A percentile compares a stretch with the other conserved stretches of the same genome.
These are phyloP conservation scores for Chrysanthemum lavandulifolium DNA, from an alignment of 129 eudicot species.

Conservation along the genomic window DNA sequence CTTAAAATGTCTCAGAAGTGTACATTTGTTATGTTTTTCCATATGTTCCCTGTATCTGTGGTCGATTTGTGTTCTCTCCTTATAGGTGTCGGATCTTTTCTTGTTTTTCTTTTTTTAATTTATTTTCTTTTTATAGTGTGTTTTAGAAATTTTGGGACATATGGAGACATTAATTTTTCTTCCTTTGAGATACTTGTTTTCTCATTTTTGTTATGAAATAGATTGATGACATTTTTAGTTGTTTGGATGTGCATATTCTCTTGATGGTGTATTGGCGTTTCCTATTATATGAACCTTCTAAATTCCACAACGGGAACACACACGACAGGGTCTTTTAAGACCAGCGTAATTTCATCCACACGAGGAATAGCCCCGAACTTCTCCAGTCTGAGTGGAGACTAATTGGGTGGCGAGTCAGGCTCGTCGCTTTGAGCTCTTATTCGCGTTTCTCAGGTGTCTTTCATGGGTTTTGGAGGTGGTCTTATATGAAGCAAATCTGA, in stretches of 20 bases:
- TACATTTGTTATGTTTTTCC: conserved; percentile 31
- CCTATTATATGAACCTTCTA: too few species aligned
- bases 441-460: too few species aligned
- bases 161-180: conserved; percentile 31
- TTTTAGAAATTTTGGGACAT: conserved; percentile 36
- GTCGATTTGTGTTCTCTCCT: neutral
- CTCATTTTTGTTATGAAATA: conserved; percentile 21
- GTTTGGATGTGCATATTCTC: neutral
- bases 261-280: neutral
- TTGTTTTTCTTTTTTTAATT: neutral
- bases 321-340: too few species aligned
- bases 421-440: too few species aligned
- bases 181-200: conserved; percentile 30
- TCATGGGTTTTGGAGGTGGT: too few species aligned
- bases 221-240: conserved; percentile 18
- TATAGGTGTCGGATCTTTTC: conserved; percentile 19
- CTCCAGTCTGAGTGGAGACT: too few species aligned
- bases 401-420: too few species aligned
- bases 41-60: conserved; percentile 27
- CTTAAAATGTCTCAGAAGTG: conserved; percentile 25
- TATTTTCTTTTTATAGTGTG: conserved; percentile 9
- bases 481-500: too few species aligned
- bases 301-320: too few species aligned
- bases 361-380: too few species aligned
- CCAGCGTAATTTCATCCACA: too few species aligned